Percentiles rank a stretch among this genome's conserved stretches.
phyloP scores from a whole-genome alignment of 2,329 filamentous ascomycete genomes.

The Kalaharituber pfeilii region DNA sequence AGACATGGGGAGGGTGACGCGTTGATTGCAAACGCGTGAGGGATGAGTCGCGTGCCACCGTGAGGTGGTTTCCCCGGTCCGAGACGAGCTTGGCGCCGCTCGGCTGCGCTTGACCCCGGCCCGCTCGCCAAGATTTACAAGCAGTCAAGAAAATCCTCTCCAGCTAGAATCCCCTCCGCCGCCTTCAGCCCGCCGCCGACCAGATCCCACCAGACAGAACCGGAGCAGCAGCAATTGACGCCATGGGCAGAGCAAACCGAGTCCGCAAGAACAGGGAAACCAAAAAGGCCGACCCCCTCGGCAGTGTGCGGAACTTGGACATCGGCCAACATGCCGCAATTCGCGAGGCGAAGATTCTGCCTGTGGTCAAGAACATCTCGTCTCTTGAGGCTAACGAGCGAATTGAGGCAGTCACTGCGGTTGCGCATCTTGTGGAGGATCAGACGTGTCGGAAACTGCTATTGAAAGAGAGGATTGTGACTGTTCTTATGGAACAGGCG shows the following conservation, averaged over 20 bases:
- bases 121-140: conserved; percentile 1
- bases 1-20: background rate
- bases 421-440: conserved; percentile 42
- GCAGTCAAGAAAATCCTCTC: background rate
- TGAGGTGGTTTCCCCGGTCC: too few relatives aligned
- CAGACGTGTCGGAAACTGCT: conserved; percentile 45
- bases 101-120: background rate
- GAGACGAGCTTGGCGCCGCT: too few relatives aligned
- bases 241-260: background rate
- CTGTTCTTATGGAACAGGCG: conserved; percentile 45
- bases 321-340: conserved; percentile 24
- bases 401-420: conserved; percentile 40
- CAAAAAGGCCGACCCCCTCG: background rate
- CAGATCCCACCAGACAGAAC: too few relatives aligned
- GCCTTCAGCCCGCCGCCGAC: background rate
- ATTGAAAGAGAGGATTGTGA: conserved; percentile 48
- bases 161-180: background rate
- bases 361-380: conserved; percentile 43
- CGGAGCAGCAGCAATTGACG: too few relatives aligned
- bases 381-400: conserved; percentile 43
- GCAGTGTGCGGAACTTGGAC: background rate
- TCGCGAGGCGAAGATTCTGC: conserved; percentile 45
- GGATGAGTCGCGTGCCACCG: too few relatives aligned
- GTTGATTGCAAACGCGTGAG: too few relatives aligned
- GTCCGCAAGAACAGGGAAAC: background rate